Conservation (phyloP, 73 alveolate species). For the Tetrahymena malaccensis region DNA sequence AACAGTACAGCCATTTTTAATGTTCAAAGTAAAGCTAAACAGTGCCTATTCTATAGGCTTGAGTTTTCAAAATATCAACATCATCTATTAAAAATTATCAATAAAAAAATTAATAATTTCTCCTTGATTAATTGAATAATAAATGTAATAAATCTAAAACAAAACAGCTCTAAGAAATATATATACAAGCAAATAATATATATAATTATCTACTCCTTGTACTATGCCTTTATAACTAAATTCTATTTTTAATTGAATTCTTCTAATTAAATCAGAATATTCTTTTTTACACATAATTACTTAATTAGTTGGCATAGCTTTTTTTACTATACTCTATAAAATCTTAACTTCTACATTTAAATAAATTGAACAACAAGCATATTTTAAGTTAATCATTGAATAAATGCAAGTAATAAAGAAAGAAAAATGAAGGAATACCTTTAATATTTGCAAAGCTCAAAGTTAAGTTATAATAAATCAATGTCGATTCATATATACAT, state of each 20-base stretch:
- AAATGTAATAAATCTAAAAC: too few species aligned
- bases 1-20: not conserved
- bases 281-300: not conserved
- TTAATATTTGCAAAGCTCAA: not conserved
- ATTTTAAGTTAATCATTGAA: not conserved
- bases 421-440: not conserved
- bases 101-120: too few species aligned
- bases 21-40: not conserved
- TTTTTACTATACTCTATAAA: too few species aligned
- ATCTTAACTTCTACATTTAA: not conserved
- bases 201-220: too few species aligned
- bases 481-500: not conserved
- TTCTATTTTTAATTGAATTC: not conserved
- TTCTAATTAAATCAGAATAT: not conserved
- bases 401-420: not conserved
- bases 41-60: not conserved
- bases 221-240: too few species aligned
- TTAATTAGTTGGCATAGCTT: too few species aligned
- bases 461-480: not conserved
- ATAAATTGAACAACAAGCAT: not conserved
- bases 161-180: too few species aligned
- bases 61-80: not conserved
- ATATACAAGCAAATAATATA: not conserved
- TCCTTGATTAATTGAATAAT: too few species aligned
- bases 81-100: not conserved